Base-by-base conservation (phyloP, 306 rosid genomes). In the Cucurbita maxima region DNA sequence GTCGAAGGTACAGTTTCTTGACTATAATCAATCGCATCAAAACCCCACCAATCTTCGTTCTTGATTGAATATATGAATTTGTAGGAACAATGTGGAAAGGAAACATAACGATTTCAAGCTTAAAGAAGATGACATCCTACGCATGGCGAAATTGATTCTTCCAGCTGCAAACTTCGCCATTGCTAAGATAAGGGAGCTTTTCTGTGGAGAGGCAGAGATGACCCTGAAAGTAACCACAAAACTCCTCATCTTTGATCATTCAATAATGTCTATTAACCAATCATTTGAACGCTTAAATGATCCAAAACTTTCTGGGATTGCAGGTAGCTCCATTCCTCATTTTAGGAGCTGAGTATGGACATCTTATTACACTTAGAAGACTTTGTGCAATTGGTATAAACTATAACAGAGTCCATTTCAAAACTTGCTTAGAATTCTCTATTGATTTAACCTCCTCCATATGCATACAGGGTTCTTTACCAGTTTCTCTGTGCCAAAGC, bases 201-300 rank as follows among this genome's bases (percentile, higher is more conserved):
- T 91, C 84, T 91, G 95, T 2, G 97, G 97, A 79, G 92, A 91
- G 76, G 91, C 99, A 59, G 84, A 90, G 77, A 89, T 76, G 90
- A 94, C 95, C 62, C 87, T 94, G 44, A 94, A 86, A 82, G 97
- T 94, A 90, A 87, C 47, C 19, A 48, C 50, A 51, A 13, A 67
- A 54, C 52, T 34, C 75, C 20, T 11, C 74, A 53, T 51, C 72
- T 44, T 51, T 55, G 71, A 38, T 66, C 72, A 66, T 57, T 51
- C 22, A 30, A 72, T 55, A 76, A 71, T 80, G 53, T 38, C 75
- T 53, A 68, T 48, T 30, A 50, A 30, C 58, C 4, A 15, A 15
- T 20, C 38, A 14, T 20, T 18, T 64, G 4, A 5, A 64, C 66
- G 44, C 60, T 62, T 58, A 58, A 62, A 40, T 73, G 36, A 67